Base-by-base conservation (phyloP, 2,329 filamentous ascomycete species). In the Huntiella moniliformis region DNA sequence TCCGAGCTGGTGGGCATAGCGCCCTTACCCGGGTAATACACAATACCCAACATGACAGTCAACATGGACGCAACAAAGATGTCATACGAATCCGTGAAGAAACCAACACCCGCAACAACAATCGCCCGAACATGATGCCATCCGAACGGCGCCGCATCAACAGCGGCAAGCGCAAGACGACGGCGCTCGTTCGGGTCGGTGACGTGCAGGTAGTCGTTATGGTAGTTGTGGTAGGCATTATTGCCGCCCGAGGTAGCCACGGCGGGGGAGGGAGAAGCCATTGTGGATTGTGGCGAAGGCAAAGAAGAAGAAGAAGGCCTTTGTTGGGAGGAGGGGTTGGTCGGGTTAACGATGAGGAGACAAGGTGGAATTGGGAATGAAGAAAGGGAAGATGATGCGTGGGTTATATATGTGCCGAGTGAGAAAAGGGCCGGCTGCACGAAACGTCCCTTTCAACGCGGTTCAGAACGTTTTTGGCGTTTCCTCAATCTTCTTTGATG, bases 31-130 rank as follows among this genome's bases (percentile, higher is more conserved):
- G 70, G 70, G 58, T 72, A 86, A 66, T 81, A 88, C 53, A 86
- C 82, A 42, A 87, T 75, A 37, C 82, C 83, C 43, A 87, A 60
- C 79, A 87, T 85, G 51, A 73, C 70, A 22, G 79, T 82, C 52
- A 47, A 36, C 40, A 47, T 47, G 7, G 45, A 47, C 33, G 45
- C 39, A n/a, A 47, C 40, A 80, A 91, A 91, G 64, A 86, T 83
- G 57, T 82, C 78, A 62, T 87, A 88, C 3, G 81, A 81, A 58
- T 88, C 84, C 12, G 83, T 88, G 63, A 91, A 91, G 73, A 92
- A 91, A 54, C 83, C 84, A 51, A 88, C 79, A 55, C 84, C 83
- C 28, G 82, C 82, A 17, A 88, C 82, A 6, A 82, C 63, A 45
- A 82, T 73, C 48, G 82, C 79, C 36, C 82, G 73, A 49, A 87